Base-by-base conservation (phyloP, 192 early-diverging fungal genomes). In the Backusella australiensis region DNA sequence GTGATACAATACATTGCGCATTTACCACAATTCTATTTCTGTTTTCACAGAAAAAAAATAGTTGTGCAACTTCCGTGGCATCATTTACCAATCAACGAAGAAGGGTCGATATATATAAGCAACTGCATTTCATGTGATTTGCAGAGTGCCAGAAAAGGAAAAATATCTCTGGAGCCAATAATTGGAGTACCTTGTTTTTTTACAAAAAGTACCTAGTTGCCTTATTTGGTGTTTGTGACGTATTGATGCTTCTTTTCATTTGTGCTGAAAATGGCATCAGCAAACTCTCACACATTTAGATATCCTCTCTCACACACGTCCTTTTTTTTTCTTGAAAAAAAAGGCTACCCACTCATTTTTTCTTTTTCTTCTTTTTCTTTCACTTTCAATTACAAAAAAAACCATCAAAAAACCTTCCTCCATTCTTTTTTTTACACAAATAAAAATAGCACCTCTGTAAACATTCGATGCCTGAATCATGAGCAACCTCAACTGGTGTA, bases 401-500 rank as follows among this genome's bases (percentile, higher is more conserved):
- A 21, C 11, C 65, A 21, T 66, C 49, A 53, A 53, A 53, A 53
- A n/a, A 52, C 4, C 17, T n/a, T 23, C 8, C 53, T 21, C 53
- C 53, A 26, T 26, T 56, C 53, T 56, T 56, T 56, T 32, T 56
- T 56, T 56, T 56, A 56, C 53, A 56, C 7, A 21, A 23, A n/a
- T n/a, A 56, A 56, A 56, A 56, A 56, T 56, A 56, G n/a, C 42
- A 17, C 56, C 56, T 63, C 29, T 9, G 9, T 68, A 35, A 35
- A 4, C 14, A 68, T 34, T 53, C 53, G 46, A 59, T 75, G 74
- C 23, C 26, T 67, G 4, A 69, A 36, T 63, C 15, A 81, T 81
- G 80, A 74, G 75, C 67, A 72, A 81, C 42, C 67, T 77, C 35
- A 77, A 77, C 56, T 81, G 80, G 80, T 81, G 80, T 71, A 77